A percentile compares a stretch with the other conserved stretches of the same genome.
Evolutionary conservation across 2,329 filamentous ascomycete species (phyloP).

Genomic region (Fusarium secorum): DNA sequence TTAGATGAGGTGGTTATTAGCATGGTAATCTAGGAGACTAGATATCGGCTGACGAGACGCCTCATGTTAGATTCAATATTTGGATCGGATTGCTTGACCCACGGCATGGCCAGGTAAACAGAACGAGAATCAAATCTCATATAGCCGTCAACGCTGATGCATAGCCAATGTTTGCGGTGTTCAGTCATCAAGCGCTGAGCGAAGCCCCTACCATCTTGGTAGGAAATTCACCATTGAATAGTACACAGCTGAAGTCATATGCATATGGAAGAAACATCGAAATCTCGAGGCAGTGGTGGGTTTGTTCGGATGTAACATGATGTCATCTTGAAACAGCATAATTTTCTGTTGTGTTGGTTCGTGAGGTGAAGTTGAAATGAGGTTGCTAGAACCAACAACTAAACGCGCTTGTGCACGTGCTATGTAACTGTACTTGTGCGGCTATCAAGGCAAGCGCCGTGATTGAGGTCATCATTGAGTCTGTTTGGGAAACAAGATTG

Average conservation of each 20-base stretch:
- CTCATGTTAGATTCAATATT: background rate
- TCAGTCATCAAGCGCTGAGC: background rate
- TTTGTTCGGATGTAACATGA: background rate
- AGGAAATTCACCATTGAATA: background rate
- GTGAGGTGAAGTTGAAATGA: constrained; percentile 20
- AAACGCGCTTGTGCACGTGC: constrained; percentile 28
- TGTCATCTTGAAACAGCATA: background rate
- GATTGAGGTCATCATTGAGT: constrained; percentile 14
- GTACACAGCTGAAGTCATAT: background rate
- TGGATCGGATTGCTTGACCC: background rate
- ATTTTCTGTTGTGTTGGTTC: background rate
- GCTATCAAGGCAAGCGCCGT: constrained; percentile 25
- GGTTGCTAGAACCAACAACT: constrained; percentile 15
- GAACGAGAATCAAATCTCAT: background rate
- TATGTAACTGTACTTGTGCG: background rate
- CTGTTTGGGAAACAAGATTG: constrained; percentile 1
- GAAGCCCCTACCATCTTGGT: background rate
- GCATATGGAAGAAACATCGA: background rate
- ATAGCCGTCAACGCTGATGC: background rate
- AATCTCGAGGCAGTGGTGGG: background rate
- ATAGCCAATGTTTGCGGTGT: background rate
- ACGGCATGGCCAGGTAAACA: background rate
- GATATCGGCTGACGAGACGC: background rate
- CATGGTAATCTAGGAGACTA: background rate
- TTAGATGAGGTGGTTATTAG: background rate